phyloP scores from a whole-genome alignment of 495 filamentous ascomycete genomes.

The Talaromyces thailandensis region DNA sequence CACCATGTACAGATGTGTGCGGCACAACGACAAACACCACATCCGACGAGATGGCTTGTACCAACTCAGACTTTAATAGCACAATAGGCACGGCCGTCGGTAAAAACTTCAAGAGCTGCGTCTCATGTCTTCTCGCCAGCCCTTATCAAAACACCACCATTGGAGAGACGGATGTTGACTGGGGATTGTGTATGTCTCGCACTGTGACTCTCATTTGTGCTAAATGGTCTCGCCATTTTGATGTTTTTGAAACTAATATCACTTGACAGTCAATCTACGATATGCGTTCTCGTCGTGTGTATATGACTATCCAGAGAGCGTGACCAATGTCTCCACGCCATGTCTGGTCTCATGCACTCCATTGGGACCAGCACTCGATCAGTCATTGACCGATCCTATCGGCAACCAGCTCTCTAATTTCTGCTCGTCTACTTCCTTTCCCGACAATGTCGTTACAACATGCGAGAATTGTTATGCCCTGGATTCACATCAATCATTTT shows the following conservation, averaged over 20 bases:
- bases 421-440: conserved; percentile 26
- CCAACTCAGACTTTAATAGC: conserved; percentile 36
- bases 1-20: conserved; percentile 43
- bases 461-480: conserved; percentile 40
- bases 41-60: conserved; percentile 42
- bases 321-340: conserved; percentile 29
- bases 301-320: conserved; percentile 27
- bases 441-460: conserved; percentile 29
- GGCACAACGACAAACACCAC: conserved; percentile 36
- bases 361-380: conserved; percentile 25
- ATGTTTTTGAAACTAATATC: not conserved
- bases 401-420: conserved; percentile 22
- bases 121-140: conserved; percentile 52
- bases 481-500: conserved; percentile 30
- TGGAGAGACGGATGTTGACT: conserved; percentile 47
- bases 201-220: not conserved
- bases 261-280: conserved; percentile 36
- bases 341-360: conserved; percentile 34
- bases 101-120: conserved; percentile 44
- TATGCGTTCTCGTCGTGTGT: conserved; percentile 38
- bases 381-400: conserved; percentile 20
- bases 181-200: conserved; percentile 47
- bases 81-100: conserved; percentile 25
- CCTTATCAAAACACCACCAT: conserved; percentile 33
- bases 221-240: not conserved